These are phyloP conservation scores for Kwoniella mangroviensis DNA, from an alignment of 768 basidiomycete species.

Conservation along the genomic window DNA sequence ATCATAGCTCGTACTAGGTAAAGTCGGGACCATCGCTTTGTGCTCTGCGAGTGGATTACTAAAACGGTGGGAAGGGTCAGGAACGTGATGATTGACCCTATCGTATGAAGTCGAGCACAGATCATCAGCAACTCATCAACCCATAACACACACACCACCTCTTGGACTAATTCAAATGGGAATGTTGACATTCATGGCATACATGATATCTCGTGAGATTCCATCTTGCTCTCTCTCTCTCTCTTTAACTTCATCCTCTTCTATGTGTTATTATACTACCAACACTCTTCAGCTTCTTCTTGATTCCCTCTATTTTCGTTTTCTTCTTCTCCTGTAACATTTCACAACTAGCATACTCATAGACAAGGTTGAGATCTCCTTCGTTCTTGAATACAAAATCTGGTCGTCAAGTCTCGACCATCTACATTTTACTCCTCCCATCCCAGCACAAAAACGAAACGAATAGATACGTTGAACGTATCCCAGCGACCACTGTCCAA, in stretches of 20 bases:
- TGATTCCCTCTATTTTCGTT: neutral
- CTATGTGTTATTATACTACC: neutral
- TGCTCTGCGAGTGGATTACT: no score
- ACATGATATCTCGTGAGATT: neutral
- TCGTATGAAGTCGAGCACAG: no score
- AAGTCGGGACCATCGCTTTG: neutral
- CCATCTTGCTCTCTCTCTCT: neutral
- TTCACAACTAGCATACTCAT: neutral
- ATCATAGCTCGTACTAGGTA: neutral
- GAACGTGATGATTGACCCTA: neutral
- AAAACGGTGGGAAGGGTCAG: neutral
- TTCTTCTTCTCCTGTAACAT: neutral
- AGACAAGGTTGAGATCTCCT: neutral
- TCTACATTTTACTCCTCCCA: neutral
- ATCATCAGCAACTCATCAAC: no score
- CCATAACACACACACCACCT: no score
- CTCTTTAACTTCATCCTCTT: neutral
- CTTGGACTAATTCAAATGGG: no score
- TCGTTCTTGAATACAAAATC: neutral
- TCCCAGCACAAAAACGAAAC: neutral
- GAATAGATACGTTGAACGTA: conserved; percentile 9
- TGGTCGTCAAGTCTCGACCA: conserved; percentile 8
- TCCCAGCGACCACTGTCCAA: neutral
- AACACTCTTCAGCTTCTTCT: neutral
- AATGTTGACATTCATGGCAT: no score